phyloP scores from a whole-genome alignment of 108 stramenopile species.

The Cyclotella distinguenda region DNA sequence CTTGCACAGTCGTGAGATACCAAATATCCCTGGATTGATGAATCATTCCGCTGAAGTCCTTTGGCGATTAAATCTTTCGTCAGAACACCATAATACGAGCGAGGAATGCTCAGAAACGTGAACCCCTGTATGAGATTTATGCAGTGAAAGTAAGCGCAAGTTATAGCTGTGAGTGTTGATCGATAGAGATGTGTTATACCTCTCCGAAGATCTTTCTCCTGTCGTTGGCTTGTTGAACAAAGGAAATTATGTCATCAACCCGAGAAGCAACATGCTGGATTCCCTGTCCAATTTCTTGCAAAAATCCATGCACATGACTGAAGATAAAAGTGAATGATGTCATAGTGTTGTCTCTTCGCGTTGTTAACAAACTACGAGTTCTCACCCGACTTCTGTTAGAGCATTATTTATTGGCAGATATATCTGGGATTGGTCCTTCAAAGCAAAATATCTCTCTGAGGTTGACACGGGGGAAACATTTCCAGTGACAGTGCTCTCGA shows the following conservation, averaged over 20 bases:
- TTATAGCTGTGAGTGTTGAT: background rate
- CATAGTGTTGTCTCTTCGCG: background rate
- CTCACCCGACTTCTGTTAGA: slow-evolving; percentile 73
- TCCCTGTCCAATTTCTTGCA: slow-evolving; percentile 86
- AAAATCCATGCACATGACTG: slow-evolving; percentile 85
- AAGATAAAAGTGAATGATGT: background rate
- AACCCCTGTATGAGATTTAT: slow-evolving; percentile 54
- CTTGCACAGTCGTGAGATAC: slow-evolving; percentile 48
- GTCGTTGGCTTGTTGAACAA: slow-evolving; percentile 82
- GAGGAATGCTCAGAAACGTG: slow-evolving; percentile 82
- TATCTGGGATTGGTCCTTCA: slow-evolving; percentile 83
- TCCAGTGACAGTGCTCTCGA: slow-evolving; percentile 88
- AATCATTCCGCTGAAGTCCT: slow-evolving; percentile 13
- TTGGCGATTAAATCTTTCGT: slow-evolving; percentile 40
- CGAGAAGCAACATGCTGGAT: slow-evolving; percentile 87
- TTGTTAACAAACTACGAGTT: background rate
- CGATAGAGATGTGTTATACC: slow-evolving; percentile 19
- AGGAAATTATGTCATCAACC: slow-evolving; percentile 72
- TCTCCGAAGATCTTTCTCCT: slow-evolving; percentile 69
- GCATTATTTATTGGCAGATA: slow-evolving; percentile 93
- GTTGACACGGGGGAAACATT: slow-evolving; percentile 55
- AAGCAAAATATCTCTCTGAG: slow-evolving; percentile 43
- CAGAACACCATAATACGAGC: slow-evolving; percentile 84
- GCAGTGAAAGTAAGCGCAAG: background rate
- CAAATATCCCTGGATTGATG: background rate